Evolutionary conservation across 495 filamentous ascomycete genomes (phyloP), one percentile per base, ranked within the genome.

Genomic region (Neurospora sp.): DNA sequence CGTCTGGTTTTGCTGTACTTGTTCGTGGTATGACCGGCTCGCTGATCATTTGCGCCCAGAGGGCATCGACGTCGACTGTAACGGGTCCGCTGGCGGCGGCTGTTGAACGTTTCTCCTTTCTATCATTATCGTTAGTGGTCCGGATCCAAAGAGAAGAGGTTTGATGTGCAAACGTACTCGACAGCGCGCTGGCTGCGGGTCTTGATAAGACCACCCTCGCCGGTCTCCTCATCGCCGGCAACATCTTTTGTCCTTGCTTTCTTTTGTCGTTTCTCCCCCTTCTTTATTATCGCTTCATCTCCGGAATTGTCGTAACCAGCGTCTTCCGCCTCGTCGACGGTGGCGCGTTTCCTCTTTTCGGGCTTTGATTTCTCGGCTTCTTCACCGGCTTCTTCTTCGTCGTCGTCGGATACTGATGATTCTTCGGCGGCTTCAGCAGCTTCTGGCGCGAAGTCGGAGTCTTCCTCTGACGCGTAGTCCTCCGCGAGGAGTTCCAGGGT

Each of bases 21-120:
- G 69, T 16, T 16, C 40, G 35, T 9, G 16, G 71, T 11, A 46
- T 40, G 10, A 48, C 62, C 1, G 81, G 74, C 38, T 75, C 79
- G 71, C 87, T 82, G 31, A 88, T 90, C 92, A 99, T 93, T 76
- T 89, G 86, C 39, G 86, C 88, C 96, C 96, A 99, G 18, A 98
- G 77, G 12, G 89, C 89, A 74, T 98, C 91, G n/a, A 99, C 92
- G 78, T 99, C 92, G 69, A 96, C 83, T 12, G 94, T 97, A 10
- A 91, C 90, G 4, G 89, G 91, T 6, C 90, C 90, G 54, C 85
- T 89, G 71, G 82, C 86, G 8, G 88, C 85, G 40, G 90, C 81
- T n/a, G 87, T 81, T 83, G 88, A 90, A 69, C 86, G 88, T 77
- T 92, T 88, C 80, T 88, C 86, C 75, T 89, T 87, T 79, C 90